phyloP scores from a whole-genome alignment of 345 rosid species.

The Reutealis trisperma region DNA sequence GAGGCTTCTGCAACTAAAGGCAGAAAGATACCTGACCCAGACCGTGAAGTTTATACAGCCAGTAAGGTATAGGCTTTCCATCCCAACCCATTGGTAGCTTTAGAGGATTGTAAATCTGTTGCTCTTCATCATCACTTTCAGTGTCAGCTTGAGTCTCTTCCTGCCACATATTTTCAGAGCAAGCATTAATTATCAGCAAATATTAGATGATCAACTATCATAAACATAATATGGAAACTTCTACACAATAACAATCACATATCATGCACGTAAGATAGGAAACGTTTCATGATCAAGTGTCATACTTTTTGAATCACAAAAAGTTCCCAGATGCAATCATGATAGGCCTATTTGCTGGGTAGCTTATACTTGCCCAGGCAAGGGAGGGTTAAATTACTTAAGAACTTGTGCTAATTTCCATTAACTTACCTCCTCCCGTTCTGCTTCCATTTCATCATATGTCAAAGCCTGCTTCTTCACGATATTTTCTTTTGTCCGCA shows the following conservation, averaged over 20 bases:
- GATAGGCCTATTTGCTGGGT: not conserved
- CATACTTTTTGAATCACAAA: not conserved
- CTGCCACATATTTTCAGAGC: slow-evolving; percentile 39
- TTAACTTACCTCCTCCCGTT: slow-evolving; percentile 74
- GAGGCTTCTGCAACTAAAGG: not conserved
- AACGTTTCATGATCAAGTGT: not conserved
- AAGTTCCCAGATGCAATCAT: not conserved
- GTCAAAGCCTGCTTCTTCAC: slow-evolving; percentile 94
- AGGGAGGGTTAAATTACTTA: not conserved
- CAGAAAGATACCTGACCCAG: slow-evolving; percentile 79
- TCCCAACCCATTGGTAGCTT: slow-evolving; percentile 99
- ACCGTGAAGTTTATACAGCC: slow-evolving; percentile 99
- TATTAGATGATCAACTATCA: not conserved
- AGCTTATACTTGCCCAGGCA: not conserved
- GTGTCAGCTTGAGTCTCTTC: slow-evolving; percentile 87
- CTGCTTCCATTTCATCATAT: slow-evolving; percentile 96
- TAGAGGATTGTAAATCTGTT: slow-evolving; percentile 88
- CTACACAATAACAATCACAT: not conserved
- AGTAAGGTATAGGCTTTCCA: slow-evolving; percentile 99
- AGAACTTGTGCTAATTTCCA: not conserved
- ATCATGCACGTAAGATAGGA: not conserved
- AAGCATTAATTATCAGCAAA: slow-evolving; percentile 5
- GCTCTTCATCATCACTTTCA: slow-evolving; percentile 99
- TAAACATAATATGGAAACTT: not conserved
- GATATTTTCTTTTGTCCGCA: slow-evolving; percentile 73